These are phyloP conservation scores for Fusarium hostae DNA, from an alignment of 2,329 filamentous ascomycete genomes.

Conservation along the genomic window DNA sequence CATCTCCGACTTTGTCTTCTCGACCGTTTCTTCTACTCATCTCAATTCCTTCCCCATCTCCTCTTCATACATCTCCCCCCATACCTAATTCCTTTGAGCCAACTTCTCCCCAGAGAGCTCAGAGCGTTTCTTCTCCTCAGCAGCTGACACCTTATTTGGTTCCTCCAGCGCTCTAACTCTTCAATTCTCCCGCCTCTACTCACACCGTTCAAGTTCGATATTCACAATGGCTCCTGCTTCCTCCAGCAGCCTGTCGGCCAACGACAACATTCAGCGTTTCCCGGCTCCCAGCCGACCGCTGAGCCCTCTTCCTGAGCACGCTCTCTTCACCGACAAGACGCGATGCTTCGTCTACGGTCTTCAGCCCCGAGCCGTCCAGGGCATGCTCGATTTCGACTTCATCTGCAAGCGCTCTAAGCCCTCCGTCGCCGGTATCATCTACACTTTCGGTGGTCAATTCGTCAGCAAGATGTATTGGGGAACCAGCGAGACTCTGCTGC, in stretches of 20 bases:
- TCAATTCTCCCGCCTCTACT: slow-evolving; percentile 25
- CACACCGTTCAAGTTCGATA: slow-evolving; percentile 40
- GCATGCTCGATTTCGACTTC: slow-evolving; percentile 99
- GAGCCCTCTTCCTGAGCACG: slow-evolving; percentile 87
- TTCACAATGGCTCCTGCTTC: slow-evolving; percentile 66
- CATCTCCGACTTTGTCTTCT: slow-evolving; percentile 31
- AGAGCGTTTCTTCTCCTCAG: slow-evolving; percentile 37
- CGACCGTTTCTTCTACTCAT: slow-evolving; percentile 40
- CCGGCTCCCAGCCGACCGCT: slow-evolving; percentile 89
- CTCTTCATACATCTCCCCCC: slow-evolving; percentile 37
- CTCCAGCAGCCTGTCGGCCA: slow-evolving; percentile 74
- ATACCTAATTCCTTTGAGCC: slow-evolving; percentile 46
- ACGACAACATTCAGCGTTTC: slow-evolving; percentile 99
- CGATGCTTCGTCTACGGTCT: slow-evolving; percentile 99
- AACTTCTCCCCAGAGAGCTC: slow-evolving; percentile 40
- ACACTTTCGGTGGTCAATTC: slow-evolving; percentile 99
- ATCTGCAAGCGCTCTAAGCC: slow-evolving; percentile 99
- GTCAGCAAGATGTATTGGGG: slow-evolving; percentile 99
- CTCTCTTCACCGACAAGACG: slow-evolving; percentile 99
- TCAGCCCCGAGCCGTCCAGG: slow-evolving; percentile 91
- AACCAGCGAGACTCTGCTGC: slow-evolving; percentile 97
- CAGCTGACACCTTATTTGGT: slow-evolving; percentile 41
- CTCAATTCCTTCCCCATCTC: slow-evolving; percentile 30
- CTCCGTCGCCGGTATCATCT: slow-evolving; percentile 98
- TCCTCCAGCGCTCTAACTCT: slow-evolving; percentile 35